Conservation (phyloP, 345 rosid species). For the Raphanus sativus region DNA sequence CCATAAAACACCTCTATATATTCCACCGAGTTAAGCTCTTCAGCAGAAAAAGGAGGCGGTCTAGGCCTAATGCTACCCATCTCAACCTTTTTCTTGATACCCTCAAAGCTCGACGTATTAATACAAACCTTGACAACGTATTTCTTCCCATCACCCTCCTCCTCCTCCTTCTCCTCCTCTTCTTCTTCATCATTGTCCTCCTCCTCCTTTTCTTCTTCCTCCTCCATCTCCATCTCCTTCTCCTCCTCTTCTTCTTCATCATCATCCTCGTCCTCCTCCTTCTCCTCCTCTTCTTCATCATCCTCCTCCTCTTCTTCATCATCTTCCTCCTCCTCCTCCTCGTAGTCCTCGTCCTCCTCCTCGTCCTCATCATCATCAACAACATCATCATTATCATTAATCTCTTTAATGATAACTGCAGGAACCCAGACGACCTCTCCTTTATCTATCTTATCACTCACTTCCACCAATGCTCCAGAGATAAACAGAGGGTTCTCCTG, state of each 20-base stretch:
- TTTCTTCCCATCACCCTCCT: background rate
- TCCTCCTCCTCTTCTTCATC: too few species aligned
- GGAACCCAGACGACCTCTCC: background rate
- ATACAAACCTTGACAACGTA: constrained; percentile 35
- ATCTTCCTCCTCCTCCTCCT: too few species aligned
- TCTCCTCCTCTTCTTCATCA: too few species aligned
- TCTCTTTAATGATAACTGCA: constrained; percentile 43
- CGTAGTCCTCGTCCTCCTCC: background rate
- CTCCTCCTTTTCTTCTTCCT: constrained; percentile 36
- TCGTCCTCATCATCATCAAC: background rate
- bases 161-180: constrained; percentile 16
- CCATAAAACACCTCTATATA: constrained; percentile 42
- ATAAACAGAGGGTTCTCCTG: constrained; percentile 3
- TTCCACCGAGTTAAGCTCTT: constrained; percentile 44
- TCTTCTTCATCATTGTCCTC: constrained; percentile 37
- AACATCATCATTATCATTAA: constrained; percentile 16
- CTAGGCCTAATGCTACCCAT: constrained; percentile 20
- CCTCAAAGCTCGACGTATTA: constrained; percentile 23
- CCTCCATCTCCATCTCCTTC: background rate
- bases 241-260: constrained; percentile 36
- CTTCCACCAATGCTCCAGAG: constrained; percentile 25
- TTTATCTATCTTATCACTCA: background rate
- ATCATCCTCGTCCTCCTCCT: too few species aligned
- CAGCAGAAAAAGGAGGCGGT: constrained; percentile 45
- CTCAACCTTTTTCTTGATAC: constrained; percentile 29